Conservation (phyloP, 768 basidiomycete species). For the Tylopilus balloui region DNA sequence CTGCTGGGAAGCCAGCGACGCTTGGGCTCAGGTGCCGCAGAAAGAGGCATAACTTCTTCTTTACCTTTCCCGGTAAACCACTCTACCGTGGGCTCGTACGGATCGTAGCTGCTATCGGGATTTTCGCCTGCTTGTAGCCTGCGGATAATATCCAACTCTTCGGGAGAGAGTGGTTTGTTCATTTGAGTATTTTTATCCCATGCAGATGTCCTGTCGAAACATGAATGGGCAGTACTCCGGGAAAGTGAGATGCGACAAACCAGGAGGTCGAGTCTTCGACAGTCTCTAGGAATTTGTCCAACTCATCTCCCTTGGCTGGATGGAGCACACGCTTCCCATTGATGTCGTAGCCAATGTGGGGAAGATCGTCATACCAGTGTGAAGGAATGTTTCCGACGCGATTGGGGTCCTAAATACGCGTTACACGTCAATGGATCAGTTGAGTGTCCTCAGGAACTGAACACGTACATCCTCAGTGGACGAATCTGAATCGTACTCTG, state of each 20-base stretch:
- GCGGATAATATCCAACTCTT: constrained; percentile 93
- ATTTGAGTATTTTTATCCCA: constrained; percentile 85
- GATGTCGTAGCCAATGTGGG: constrained; percentile 97
- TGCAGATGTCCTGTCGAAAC: constrained; percentile 69
- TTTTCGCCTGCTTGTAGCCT: constrained; percentile 87
- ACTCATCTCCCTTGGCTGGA: constrained; percentile 91
- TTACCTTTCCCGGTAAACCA: constrained; percentile 98
- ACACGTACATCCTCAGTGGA: constrained; percentile 82
- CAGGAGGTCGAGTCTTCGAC: constrained; percentile 90
- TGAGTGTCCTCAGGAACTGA: neutral
- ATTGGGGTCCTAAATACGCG: constrained; percentile 68
- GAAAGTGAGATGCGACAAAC: constrained; percentile 40
- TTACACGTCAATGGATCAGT: constrained; percentile 8
- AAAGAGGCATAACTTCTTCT: constrained; percentile 91
- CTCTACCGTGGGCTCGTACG: constrained; percentile 89
- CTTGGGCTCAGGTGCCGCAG: constrained; percentile 90
- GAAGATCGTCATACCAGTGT: constrained; percentile 99
- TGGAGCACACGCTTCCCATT: constrained; percentile 91
- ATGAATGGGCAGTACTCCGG: neutral
- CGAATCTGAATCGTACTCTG: constrained; percentile 87
- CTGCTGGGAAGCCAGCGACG: constrained; percentile 95
- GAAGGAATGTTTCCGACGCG: constrained; percentile 92
- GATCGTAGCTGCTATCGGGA: constrained; percentile 86
- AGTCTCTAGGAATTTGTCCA: constrained; percentile 93
- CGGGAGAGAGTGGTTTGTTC: constrained; percentile 80